Conservation (phyloP, 805 yeast species). For the Millerago galiae region DNA sequence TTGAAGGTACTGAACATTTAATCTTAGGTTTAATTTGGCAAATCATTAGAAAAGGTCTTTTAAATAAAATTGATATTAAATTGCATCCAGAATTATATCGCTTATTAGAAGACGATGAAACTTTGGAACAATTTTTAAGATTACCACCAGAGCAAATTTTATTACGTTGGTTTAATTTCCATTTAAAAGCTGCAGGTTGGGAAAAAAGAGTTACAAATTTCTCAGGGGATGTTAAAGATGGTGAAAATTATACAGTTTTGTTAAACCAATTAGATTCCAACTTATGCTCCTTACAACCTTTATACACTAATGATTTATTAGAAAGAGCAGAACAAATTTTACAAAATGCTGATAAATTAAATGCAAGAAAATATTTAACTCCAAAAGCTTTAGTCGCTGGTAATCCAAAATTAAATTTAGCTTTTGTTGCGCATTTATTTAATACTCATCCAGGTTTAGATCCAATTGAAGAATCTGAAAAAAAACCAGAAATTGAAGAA, state of each 20-base stretch:
- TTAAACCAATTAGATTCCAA: constrained; percentile 85
- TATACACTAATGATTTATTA: constrained; percentile 68
- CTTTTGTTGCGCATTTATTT: constrained; percentile 95
- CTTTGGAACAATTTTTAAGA: constrained; percentile 92
- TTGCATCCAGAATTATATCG: constrained; percentile 95
- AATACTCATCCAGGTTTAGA: constrained; percentile 96
- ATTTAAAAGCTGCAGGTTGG: constrained; percentile 89
- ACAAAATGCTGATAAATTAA: constrained; percentile 81
- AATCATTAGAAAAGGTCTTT: constrained; percentile 91
- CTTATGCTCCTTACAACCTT: constrained; percentile 73
- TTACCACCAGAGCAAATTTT: constrained; percentile 96
- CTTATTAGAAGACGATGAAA: constrained; percentile 91
- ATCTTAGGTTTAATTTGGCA: constrained; percentile 94
- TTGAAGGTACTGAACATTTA: constrained; percentile 90
- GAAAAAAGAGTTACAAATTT: constrained; percentile 81
- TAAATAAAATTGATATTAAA: constrained; percentile 92
- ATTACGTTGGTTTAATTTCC: constrained; percentile 96
- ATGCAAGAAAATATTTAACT: constrained; percentile 89
- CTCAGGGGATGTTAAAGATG: constrained; percentile 83
- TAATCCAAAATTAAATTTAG: constrained; percentile 92
- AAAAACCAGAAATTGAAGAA: constrained; percentile 89
- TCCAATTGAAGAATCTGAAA: constrained; percentile 87
- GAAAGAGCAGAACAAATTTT: constrained; percentile 85
- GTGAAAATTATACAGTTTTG: constrained; percentile 89
- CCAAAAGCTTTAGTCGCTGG: constrained; percentile 92